These are phyloP conservation scores for Ustilago loliicola DNA, from an alignment of 1,284 basidiomycete genomes.

Conservation along the genomic window DNA sequence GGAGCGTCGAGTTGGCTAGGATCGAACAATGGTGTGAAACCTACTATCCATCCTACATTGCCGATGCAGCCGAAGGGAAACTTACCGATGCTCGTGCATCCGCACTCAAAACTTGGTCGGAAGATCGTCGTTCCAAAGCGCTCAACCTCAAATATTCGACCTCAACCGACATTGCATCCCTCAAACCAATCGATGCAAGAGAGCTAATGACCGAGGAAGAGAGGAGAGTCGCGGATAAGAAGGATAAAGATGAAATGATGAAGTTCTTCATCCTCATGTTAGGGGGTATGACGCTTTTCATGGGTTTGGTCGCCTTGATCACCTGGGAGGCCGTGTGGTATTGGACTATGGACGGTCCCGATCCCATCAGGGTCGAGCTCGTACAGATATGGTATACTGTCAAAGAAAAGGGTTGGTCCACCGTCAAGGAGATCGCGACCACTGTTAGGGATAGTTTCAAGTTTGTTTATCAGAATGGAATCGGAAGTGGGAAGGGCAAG, in stretches of 20 bases:
- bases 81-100: conserved; percentile 48
- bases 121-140: conserved; percentile 30
- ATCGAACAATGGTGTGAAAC: conserved; percentile 69
- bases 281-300: conserved; percentile 42
- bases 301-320: conserved; percentile 48
- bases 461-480: conserved; percentile 28
- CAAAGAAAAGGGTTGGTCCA: conserved; percentile 11
- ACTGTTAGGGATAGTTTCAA: conserved; percentile 22
- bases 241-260: conserved; percentile 51
- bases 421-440: conserved; percentile 20
- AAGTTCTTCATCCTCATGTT: conserved; percentile 57
- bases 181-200: conserved; percentile 17
- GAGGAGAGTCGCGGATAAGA: conserved; percentile 38
- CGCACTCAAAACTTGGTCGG: conserved; percentile 51
- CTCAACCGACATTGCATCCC: background rate
- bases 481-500: conserved; percentile 11
- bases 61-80: conserved; percentile 25
- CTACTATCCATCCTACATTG: conserved; percentile 65
- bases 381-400: conserved; percentile 5
- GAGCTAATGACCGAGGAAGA: conserved; percentile 50
- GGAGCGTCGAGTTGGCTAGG: conserved; percentile 63
- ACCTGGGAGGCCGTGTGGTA: conserved; percentile 62
- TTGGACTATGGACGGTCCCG: conserved; percentile 51
- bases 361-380: conserved; percentile 42
- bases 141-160: conserved; percentile 24